Conservation (phyloP, 2,329 filamentous ascomycete species). For the Penicillium sp. region DNA sequence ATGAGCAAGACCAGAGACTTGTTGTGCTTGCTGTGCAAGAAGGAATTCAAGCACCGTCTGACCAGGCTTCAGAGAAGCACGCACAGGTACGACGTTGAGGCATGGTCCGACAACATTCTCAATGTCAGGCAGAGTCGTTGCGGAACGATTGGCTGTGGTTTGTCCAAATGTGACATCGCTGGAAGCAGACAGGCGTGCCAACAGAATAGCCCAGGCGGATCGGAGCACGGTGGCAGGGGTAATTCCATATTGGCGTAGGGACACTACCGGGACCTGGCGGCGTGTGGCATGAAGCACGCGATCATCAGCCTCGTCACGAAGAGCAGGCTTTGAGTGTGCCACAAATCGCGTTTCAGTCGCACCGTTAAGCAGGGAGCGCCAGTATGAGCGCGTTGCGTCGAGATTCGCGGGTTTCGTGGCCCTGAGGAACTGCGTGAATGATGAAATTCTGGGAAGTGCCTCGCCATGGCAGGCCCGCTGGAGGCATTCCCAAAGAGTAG, state of each 20-base stretch:
- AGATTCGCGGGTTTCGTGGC: conserved; percentile 5
- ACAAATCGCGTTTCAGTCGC: conserved; percentile 9
- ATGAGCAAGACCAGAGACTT: conserved; percentile 43
- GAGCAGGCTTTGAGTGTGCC: conserved; percentile 4
- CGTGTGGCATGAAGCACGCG: conserved; percentile 4
- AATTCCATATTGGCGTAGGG: conserved; percentile 14
- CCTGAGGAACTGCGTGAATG: conserved; percentile 10
- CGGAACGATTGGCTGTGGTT: conserved; percentile 44
- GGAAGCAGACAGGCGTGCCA: conserved; percentile 46
- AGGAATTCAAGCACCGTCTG: conserved; percentile 43
- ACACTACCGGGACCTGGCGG: conserved; percentile 4
- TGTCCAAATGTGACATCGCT: conserved; percentile 55
- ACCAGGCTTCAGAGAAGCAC: conserved; percentile 10
- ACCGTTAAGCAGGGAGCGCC: conserved; percentile 4
- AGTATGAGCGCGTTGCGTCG: conserved; percentile 6
- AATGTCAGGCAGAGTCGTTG: conserved; percentile 34
- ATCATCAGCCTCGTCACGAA: conserved; percentile 3
- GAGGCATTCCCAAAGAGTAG: conserved; percentile 8
- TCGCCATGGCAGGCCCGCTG: conserved; percentile 7
- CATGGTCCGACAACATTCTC: conserved; percentile 24
- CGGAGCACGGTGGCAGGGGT: conserved; percentile 45
- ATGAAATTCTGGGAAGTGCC: conserved; percentile 1
- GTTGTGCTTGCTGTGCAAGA: conserved; percentile 46
- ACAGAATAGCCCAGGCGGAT: conserved; percentile 52
- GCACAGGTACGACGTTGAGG: conserved; percentile 24